Base-by-base conservation (phyloP, 1,284 basidiomycete species). In the Ganoderma sp. region DNA sequence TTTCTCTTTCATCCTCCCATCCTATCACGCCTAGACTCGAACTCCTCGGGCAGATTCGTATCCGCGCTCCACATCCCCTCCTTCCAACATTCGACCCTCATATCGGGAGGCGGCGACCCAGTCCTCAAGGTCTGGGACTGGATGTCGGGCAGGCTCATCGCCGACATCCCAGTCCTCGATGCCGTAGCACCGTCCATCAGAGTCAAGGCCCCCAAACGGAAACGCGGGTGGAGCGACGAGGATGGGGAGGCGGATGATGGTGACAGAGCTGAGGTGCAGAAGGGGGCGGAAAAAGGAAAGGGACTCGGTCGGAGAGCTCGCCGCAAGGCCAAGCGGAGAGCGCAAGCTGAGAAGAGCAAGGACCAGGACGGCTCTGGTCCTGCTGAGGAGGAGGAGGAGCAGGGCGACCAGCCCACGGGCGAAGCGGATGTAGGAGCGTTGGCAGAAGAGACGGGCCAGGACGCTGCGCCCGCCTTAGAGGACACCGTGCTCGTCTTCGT, bases 51-150 rank as follows among this genome's bases (percentile, higher is more conserved):
- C 72, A 96, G 95, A 78, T 96, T 92, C 72, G 88, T 97, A 39
- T 94, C 94, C 3, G 88, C 93, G 0, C 82, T 97, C 19, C 90
- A 93, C 74, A 85, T 94, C 39, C 91, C 90, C 0, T 54, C 75
- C 0, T 86, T 81, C 57, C 79, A 83, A 5, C 85, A 85, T 2
- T 75, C 80, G 0, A 74, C 80, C 1, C 81, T 98, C 41, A 81
- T 97, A 5, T 95, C 94, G 0, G 96, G 92, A 1, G 96, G 96
- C n/a, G 96, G 96, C 0, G 96, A 97, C 75, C 82, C 87, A 0
- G 81, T 84, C 61, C 79, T 98, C 28, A 90, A 91, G 76, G 74
- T 96, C 19, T 97, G 94, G 92, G 86, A 93, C 70, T 95, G 92
- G 91, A 84, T 87, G 77, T 82, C 81, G 0, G 94, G 94, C 0